Conservation (phyloP, 2,329 filamentous ascomycete species). For the Fusarium algeriense region DNA sequence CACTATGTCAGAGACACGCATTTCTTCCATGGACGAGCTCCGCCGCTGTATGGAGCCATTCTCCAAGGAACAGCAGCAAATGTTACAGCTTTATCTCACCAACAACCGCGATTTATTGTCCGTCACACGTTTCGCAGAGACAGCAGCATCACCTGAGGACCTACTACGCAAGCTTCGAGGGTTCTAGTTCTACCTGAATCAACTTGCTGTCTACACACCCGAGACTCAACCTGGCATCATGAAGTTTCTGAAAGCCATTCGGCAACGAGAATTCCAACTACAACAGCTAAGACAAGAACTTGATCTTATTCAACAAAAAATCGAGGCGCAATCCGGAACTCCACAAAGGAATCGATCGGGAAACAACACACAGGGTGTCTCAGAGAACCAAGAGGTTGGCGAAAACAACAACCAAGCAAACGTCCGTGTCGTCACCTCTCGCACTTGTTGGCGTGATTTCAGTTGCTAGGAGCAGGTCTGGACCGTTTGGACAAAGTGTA, state of each 20-base stretch:
- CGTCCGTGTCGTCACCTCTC: neutral
- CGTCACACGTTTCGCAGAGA: neutral
- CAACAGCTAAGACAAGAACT: too few species aligned
- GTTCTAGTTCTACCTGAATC: neutral
- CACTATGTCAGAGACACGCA: too few species aligned
- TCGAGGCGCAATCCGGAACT: too few species aligned
- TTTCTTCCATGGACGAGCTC: neutral
- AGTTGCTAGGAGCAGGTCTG: neutral
- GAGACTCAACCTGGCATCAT: neutral
- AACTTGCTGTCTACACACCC: neutral
- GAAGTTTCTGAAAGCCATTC: neutral
- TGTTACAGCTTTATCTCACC: neutral
- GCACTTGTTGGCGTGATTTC: neutral
- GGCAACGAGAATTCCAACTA: too few species aligned
- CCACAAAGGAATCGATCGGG: too few species aligned
- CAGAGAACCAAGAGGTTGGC: neutral
- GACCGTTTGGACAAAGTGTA: too few species aligned
- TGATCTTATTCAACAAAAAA: too few species aligned
- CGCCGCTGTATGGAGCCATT: neutral
- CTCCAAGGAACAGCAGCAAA: neutral
- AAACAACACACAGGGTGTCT: too few species aligned
- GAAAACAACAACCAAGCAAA: too few species aligned
- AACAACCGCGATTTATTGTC: neutral
- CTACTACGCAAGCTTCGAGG: neutral
- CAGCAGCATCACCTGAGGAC: too few species aligned